Evolutionary conservation across 2,329 filamentous ascomycete species (phyloP), one percentile per base, ranked within the genome.

Genomic region (Grosmannia clavigera): DNA sequence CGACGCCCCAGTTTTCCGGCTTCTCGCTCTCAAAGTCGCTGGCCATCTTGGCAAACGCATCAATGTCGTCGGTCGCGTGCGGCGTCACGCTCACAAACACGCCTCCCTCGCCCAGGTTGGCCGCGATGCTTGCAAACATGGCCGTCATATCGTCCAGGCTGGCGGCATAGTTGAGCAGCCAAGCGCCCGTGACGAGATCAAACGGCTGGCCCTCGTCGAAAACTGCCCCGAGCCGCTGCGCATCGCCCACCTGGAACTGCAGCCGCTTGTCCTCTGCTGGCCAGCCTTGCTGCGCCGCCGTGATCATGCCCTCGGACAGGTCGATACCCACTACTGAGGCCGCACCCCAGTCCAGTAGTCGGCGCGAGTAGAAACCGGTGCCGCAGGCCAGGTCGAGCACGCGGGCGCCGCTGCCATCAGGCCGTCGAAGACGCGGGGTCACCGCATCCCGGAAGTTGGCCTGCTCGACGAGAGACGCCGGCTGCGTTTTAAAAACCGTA

Each of bases 351-450:
- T 65, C 61, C 9, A 71, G 63, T 38, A 72, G 65, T 50, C 65
- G 65, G 53, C 67, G 67, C 16, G 70, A 70, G 60, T 70, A 73
- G 61, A 67, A 71, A 19, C 71, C 72, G 1, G 70, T 68, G 14
- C 72, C 71, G 62, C 72, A 73, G 22, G 71, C 72, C 12, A 74
- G 69, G 55, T 74, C 72, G 46, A 74, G 69, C 16, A 73, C 66
- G 25, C 67, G 64, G 12, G 19, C 53, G 48, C 40, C 19, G 58
- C 43, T 53, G 19, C 19, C 31, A 14, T 52, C 51, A 16, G 25
- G 11, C n/a, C 27, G 57, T 14, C 50, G 12, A 7, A 64, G 57
- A 35, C 40, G 61, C 3, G 63, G 60, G n/a, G 19, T 14, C 22
- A 64, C n/a, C 5, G 60, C 40, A 5, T 59, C 58, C 29, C 57